These are phyloP conservation scores for Candida sonorensis DNA, from an alignment of 805 yeast species.

Conservation along the genomic window DNA sequence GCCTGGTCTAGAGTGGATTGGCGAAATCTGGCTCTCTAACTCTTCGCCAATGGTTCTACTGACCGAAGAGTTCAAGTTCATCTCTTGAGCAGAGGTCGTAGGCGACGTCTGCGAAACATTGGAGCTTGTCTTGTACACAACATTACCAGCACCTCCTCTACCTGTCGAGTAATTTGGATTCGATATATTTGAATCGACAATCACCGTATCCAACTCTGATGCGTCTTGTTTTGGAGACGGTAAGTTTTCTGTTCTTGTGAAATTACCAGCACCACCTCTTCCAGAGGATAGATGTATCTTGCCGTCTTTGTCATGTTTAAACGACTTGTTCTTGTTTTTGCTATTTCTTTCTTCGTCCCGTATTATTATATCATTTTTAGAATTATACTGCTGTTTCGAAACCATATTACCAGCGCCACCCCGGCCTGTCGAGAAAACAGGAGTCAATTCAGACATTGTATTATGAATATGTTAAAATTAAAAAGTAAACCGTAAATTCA, in stretches of 20 bases:
- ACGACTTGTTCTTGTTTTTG: conserved; percentile 8
- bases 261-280: conserved; percentile 53
- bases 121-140: conserved; percentile 19
- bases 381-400: conserved; percentile 5
- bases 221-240: conserved; percentile 40
- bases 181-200: conserved; percentile 15
- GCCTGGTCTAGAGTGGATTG: conserved; percentile 16
- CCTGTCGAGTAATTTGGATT: conserved; percentile 43
- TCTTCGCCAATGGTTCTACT: conserved; percentile 30
- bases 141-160: conserved; percentile 53
- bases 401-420: conserved; percentile 32
- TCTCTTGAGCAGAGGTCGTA: conserved; percentile 31
- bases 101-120: neutral
- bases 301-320: conserved; percentile 25
- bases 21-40: conserved; percentile 36
- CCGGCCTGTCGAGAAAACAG: conserved; percentile 27
- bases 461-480: too few relatives aligned
- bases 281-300: conserved; percentile 43
- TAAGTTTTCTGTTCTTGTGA: conserved; percentile 30
- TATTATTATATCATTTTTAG: conserved; percentile 16
- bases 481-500: too few relatives aligned
- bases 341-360: conserved; percentile 3
- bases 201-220: conserved; percentile 27
- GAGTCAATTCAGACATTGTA: conserved; percentile 13
- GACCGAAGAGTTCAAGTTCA: neutral